A percentile compares a stretch with the other conserved stretches of the same genome.
Conservation (phyloP, 1,284 basidiomycete genomes). For the Heterobasidion parviporum region DNA sequence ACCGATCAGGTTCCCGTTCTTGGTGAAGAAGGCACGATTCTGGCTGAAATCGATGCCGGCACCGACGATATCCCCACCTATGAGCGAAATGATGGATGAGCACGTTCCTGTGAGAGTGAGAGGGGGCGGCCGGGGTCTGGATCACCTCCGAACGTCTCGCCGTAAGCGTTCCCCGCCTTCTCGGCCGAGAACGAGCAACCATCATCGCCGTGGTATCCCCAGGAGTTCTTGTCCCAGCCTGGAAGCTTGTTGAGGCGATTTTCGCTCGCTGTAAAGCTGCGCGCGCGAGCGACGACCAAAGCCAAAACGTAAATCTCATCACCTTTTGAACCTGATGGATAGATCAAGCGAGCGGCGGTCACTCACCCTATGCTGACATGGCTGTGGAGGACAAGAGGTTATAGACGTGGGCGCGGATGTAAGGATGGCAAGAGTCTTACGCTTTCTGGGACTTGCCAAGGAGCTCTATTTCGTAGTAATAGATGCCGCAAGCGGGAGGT, state of each 20-base stretch:
- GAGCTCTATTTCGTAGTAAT: constrained; percentile 87
- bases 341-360: neutral
- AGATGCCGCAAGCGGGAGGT: constrained; percentile 78
- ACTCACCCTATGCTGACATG: constrained; percentile 72
- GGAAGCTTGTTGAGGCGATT: constrained; percentile 71
- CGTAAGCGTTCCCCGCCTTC: constrained; percentile 66
- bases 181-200: constrained; percentile 73
- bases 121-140: neutral
- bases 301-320: neutral
- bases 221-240: constrained; percentile 86
- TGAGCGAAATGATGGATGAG: neutral
- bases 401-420: constrained; percentile 8
- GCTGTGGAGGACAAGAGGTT: constrained; percentile 26
- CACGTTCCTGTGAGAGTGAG: neutral
- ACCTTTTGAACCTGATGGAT: neutral
- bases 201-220: constrained; percentile 94
- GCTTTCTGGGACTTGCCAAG: constrained; percentile 73
- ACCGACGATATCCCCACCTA: constrained; percentile 80
- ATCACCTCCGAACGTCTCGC: constrained; percentile 65
- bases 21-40: constrained; percentile 80
- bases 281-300: constrained; percentile 1
- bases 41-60: constrained; percentile 85
- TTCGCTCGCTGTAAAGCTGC: constrained; percentile 36
- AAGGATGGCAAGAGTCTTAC: constrained; percentile 28
- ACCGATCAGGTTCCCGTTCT: constrained; percentile 79